Percentiles rank a stretch among this genome's conserved stretches.
These are phyloP conservation scores for Cylindrodendrum hubeiense DNA, from an alignment of 2,329 filamentous ascomycete species.

Conservation along the genomic window DNA sequence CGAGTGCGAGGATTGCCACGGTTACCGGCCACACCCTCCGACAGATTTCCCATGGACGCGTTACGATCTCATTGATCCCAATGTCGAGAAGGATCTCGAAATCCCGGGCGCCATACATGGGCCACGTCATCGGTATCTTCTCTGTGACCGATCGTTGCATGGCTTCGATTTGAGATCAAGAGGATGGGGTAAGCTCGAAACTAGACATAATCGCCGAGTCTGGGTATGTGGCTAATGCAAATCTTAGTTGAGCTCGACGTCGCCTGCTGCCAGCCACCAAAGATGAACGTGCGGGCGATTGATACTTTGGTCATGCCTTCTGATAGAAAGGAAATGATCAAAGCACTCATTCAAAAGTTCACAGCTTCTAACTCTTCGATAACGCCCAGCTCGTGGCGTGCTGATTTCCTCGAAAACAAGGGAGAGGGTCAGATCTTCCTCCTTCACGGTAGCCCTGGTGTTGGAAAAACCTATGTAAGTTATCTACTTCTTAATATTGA, in stretches of 20 bases:
- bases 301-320: background rate
- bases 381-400: background rate
- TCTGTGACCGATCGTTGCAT: background rate
- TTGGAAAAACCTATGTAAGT: conserved; percentile 1
- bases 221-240: background rate
- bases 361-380: background rate
- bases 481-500: too few relatives aligned
- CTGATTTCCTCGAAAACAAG: conserved; percentile 1
- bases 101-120: background rate
- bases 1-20: background rate
- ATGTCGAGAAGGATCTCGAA: background rate
- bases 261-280: background rate
- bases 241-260: background rate
- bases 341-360: conserved; percentile 1
- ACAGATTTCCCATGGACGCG: background rate
- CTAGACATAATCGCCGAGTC: background rate
- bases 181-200: background rate
- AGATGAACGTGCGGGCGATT: background rate
- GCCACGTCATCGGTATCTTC: background rate
- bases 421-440: conserved; percentile 1
- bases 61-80: background rate
- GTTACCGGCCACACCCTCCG: background rate
- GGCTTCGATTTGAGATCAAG: conserved; percentile 1
- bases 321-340: background rate
- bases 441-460: conserved; percentile 1